Evolutionary conservation across 306 rosid species (phyloP), one percentile per base, ranked within the genome.

Genomic region (Cucurbita ficifolia): DNA sequence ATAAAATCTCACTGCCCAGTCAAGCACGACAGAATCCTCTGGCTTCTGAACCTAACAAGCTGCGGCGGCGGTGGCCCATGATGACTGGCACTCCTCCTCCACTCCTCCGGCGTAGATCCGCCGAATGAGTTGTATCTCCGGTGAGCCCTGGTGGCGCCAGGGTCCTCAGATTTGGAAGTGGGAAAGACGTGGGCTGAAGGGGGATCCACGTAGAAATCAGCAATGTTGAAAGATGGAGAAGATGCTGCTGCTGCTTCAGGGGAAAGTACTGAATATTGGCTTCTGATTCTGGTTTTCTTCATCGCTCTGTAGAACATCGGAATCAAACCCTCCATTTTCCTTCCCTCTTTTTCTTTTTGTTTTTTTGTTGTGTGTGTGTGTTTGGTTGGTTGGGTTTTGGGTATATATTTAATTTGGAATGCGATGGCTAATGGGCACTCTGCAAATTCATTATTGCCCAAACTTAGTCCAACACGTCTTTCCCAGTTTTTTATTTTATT

Each of bases 241-340:
- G 36, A 2, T 11, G 60, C n/a, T 51, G 49, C 46, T 49, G 58
- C 36, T 33, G 53, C 5, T 49, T 49, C 53, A 12, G 83, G 42
- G 5, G 76, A 70, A 29, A 78, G 77, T 40, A 70, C 35, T 33
- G 49, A 42, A 70, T 83, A 75, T 29, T 46, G 77, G 13, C 51
- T 61, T 5, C 81, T 71, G 17, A 10, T 38, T 49, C 61, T 72
- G 49, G 36, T 70, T 68, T 36, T 76, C 77, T 80, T 83, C 39
- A 83, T 75, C 11, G 83, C 86, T 72, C 62, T 77, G 79, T 38
- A 79, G 42, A 83, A 54, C 83, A 77, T 24, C 11, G 86, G 86
- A 58, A 83, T 75, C 43, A 83, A 74, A 35, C 86, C 86, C 56
- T 80, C 83, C 83, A 83, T 73, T 29, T 33, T 13, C 48, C 3